phyloP scores from a whole-genome alignment of 352 stramenopile species.

The Pythium phragmitis region DNA sequence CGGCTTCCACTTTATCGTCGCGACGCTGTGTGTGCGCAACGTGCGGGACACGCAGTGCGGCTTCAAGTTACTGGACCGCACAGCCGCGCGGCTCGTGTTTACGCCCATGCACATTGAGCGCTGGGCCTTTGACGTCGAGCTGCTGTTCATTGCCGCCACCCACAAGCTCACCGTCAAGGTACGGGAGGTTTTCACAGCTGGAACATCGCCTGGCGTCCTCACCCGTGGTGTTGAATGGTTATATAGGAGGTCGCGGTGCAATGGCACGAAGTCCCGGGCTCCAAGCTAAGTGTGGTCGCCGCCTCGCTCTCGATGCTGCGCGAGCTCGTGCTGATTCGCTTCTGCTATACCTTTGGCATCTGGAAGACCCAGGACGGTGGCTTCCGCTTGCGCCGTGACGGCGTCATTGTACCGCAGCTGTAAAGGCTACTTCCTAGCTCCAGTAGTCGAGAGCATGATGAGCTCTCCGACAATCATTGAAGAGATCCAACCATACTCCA shows the following conservation, averaged over 20 bases:
- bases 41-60: conserved; percentile 94
- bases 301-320: conserved; percentile 91
- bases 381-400: conserved; percentile 45
- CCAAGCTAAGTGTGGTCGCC: conserved; percentile 87
- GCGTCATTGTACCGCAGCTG: conserved; percentile 24
- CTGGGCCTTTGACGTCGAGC: conserved; percentile 95
- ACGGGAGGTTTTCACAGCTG: not conserved
- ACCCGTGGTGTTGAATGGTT: conserved; percentile 11
- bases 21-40: conserved; percentile 79
- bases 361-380: conserved; percentile 78
- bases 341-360: conserved; percentile 90
- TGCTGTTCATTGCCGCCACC: conserved; percentile 83
- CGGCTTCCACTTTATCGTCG: conserved; percentile 91
- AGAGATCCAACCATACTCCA: no score
- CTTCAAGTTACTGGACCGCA: conserved; percentile 94
- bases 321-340: conserved; percentile 88
- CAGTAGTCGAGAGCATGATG: no score
- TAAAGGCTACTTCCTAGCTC: conserved; percentile 1
- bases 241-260: conserved; percentile 88
- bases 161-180: conserved; percentile 68
- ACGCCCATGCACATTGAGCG: conserved; percentile 91
- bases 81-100: conserved; percentile 82
- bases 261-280: conserved; percentile 91
- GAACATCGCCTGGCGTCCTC: not conserved
- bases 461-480: no score